A percentile compares a stretch with the other conserved stretches of the same genome.
phyloP scores from a whole-genome alignment of 768 basidiomycete species.

The button mushroom (Agaricus bisporus) region DNA sequence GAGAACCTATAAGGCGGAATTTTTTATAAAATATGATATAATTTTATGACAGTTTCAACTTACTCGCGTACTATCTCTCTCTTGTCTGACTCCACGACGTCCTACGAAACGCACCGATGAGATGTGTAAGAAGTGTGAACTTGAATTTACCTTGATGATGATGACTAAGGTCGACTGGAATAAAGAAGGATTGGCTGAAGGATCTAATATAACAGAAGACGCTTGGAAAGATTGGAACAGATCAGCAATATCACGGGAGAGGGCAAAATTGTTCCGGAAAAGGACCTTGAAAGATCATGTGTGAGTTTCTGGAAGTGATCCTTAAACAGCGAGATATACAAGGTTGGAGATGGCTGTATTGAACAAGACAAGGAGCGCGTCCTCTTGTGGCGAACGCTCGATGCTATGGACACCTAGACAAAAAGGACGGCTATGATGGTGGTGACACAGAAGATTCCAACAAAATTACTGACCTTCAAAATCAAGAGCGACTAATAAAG shows the following conservation, averaged over 20 bases:
- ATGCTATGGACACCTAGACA: constrained; percentile 52
- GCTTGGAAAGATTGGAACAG: constrained; percentile 60
- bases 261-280: constrained; percentile 61
- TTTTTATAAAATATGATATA: not conserved
- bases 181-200: constrained; percentile 47
- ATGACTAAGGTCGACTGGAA: constrained; percentile 56
- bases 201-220: constrained; percentile 52
- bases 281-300: constrained; percentile 36
- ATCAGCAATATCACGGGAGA: constrained; percentile 53
- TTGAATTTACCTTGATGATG: constrained; percentile 47
- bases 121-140: not conserved
- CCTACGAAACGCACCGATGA: constrained; percentile 25
- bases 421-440: not conserved
- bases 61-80: constrained; percentile 54
- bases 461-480: constrained; percentile 45
- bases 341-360: constrained; percentile 63
- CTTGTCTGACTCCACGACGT: constrained; percentile 58
- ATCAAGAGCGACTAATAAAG: constrained; percentile 52
- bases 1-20: constrained; percentile 33
- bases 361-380: constrained; percentile 56
- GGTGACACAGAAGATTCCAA: not conserved
- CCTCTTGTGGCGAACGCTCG: constrained; percentile 58
- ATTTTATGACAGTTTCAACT: not conserved
- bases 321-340: constrained; percentile 23
- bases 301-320: not conserved